Evolutionary conservation across 805 yeast species (phyloP), one percentile per base, ranked within the genome.

Genomic region (Yamadazyma takamatsuzukensis): DNA sequence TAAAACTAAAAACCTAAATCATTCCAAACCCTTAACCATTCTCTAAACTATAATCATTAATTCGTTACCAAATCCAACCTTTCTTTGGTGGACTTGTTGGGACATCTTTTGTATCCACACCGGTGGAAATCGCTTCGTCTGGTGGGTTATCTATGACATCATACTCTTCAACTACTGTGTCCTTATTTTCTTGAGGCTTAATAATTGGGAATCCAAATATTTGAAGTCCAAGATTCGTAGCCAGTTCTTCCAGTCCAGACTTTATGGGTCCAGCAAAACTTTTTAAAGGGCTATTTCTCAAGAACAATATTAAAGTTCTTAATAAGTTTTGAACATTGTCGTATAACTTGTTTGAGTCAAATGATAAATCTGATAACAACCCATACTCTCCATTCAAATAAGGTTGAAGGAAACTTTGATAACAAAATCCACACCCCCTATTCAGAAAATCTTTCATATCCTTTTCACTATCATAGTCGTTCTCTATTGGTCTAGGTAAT

Each of bases 101-200:
- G 9, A 18, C 36, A 13, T 24, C 30, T 3, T 21, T n/a, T 9
- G 14, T 23, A 12, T n/a, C n/a, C 7, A 8, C 13, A 3, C 26
- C 37, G 6, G 37, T 22, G 4, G 37, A 21, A n/a, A 26, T 14
- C 9, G 28, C 18, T 15, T 18, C 17, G 14, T 5, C 15, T 12
- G 15, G 28, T 19, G 54, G 47, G 15, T 48, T 47, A 23, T 64
- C 72, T 26, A 74, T 72, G 17, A 74, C 51, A 36, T 72, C 78
- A 51, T 63, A 73, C 21, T 68, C 79, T 5, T 53, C 55, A 10
- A 30, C 37, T 8, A 32, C 18, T 11, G 11, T 14, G 15, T 17
- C 29, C 3, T 25, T 17, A 14, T 16, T 16, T n/a, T 15, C 6
- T 9, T 15, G 25, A 4, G 25, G 7, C 17, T 13, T 24, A 21